These are phyloP conservation scores for Ceratocystis albifundus DNA, from an alignment of 2,329 filamentous ascomycete species.

Conservation along the genomic window DNA sequence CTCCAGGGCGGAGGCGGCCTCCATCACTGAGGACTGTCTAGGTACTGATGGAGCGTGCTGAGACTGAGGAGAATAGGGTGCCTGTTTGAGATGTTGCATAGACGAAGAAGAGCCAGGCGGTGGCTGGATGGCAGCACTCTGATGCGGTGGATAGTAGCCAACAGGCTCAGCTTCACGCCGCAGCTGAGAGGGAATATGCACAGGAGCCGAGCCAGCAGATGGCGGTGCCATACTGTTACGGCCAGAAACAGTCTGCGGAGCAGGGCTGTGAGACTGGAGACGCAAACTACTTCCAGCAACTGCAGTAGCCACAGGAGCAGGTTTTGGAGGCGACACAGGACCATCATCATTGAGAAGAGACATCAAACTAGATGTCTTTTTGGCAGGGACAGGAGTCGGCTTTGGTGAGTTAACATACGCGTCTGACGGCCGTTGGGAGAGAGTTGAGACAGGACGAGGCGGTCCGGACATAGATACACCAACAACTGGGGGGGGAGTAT, in stretches of 20 bases:
- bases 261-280: slow-evolving; percentile 37
- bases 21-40: slow-evolving; percentile 35
- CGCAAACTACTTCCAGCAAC: slow-evolving; percentile 32
- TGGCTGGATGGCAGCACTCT: slow-evolving; percentile 26
- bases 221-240: slow-evolving; percentile 32
- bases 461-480: not conserved
- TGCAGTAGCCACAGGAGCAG: slow-evolving; percentile 40
- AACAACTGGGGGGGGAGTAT: slow-evolving; percentile 8
- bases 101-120: slow-evolving; percentile 30
- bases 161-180: slow-evolving; percentile 39
- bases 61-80: slow-evolving; percentile 39
- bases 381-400: slow-evolving; percentile 30
- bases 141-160: slow-evolving; percentile 38
- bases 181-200: slow-evolving; percentile 33
- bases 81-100: slow-evolving; percentile 44
- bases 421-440: slow-evolving; percentile 16
- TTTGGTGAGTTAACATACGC: slow-evolving; percentile 17
- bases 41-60: slow-evolving; percentile 36
- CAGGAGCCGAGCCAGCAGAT: slow-evolving; percentile 27
- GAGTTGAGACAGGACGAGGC: slow-evolving; percentile 1
- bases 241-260: slow-evolving; percentile 29
- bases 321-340: slow-evolving; percentile 35
- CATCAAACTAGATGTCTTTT: slow-evolving; percentile 54
- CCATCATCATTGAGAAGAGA: slow-evolving; percentile 51
- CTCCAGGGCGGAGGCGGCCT: slow-evolving; percentile 31